A percentile compares a stretch with the other conserved stretches of the same genome.
Conservation (phyloP, 192 early-diverging fungal genomes). For the Coemansia sp. region DNA sequence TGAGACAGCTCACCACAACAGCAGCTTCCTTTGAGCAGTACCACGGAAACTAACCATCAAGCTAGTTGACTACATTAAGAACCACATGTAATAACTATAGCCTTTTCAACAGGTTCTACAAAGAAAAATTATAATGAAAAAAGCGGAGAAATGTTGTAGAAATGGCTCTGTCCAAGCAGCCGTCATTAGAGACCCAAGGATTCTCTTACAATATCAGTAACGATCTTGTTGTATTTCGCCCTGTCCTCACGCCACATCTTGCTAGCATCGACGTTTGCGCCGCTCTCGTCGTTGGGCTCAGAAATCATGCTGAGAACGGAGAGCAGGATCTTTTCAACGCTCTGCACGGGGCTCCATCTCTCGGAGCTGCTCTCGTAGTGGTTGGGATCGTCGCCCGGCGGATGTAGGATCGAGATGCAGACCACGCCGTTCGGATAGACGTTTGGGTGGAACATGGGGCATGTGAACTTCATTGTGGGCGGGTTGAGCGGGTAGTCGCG, state of each 20-base stretch:
- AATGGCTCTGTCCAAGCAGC: too few relatives aligned
- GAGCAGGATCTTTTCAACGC: slow-evolving; percentile 96
- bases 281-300: slow-evolving; percentile 98
- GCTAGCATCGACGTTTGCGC: slow-evolving; percentile 97
- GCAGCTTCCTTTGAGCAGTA: too few relatives aligned
- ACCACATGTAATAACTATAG: too few relatives aligned
- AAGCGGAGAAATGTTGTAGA: too few relatives aligned
- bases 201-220: slow-evolving; percentile 71
- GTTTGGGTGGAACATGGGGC: slow-evolving; percentile 94
- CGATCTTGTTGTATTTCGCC: slow-evolving; percentile 78
- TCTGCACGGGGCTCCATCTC: slow-evolving; percentile 97
- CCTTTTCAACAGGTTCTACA: too few relatives aligned
- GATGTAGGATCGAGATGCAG: slow-evolving; percentile 97
- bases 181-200: slow-evolving; percentile 73
- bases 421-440: slow-evolving; percentile 95
- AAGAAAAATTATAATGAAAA: too few relatives aligned
- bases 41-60: too few relatives aligned
- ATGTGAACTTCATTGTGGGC: slow-evolving; percentile 95
- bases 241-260: slow-evolving; percentile 93
- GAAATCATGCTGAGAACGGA: slow-evolving; percentile 95
- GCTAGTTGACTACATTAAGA: too few relatives aligned
- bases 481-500: slow-evolving; percentile 95
- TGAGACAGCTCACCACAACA: too few relatives aligned
- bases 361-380: slow-evolving; percentile 96
- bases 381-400: slow-evolving; percentile 97